Conservation (phyloP, 2,329 filamentous ascomycete species). For the Ophiostoma montium region DNA sequence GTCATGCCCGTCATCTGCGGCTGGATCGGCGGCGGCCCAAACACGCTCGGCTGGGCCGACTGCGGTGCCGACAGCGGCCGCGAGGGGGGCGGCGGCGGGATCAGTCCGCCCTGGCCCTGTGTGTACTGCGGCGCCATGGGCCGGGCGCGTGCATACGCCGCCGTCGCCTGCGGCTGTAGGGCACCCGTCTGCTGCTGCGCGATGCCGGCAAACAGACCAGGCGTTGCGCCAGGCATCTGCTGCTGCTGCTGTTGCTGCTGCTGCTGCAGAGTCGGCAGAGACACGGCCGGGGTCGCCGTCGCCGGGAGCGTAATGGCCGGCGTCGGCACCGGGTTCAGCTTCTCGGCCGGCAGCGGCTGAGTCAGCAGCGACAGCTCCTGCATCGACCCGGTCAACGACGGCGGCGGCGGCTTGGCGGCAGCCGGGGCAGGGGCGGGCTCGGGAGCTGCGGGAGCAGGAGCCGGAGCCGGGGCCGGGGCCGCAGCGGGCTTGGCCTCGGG, state of each 20-base stretch:
- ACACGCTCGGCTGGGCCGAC: conserved; percentile 59
- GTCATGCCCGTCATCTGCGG: conserved; percentile 77
- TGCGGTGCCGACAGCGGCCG: conserved; percentile 80
- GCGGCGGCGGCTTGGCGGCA: conserved; percentile 25
- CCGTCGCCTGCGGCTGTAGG: conserved; percentile 25
- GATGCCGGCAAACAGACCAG: conserved; percentile 41
- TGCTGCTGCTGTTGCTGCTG: conserved; percentile 19
- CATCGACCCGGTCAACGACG: conserved; percentile 53
- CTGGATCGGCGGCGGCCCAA: conserved; percentile 61
- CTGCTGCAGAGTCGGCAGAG: conserved; percentile 15
- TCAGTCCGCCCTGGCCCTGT: conserved; percentile 46
- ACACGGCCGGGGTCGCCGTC: conserved; percentile 18
- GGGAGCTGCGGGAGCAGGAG: conserved; percentile 26
- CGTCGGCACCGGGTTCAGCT: conserved; percentile 20
- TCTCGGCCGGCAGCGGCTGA: conserved; percentile 38
- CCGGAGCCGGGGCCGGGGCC: conserved; percentile 20
- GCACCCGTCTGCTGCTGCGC: conserved; percentile 33
- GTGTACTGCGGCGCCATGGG: conserved; percentile 54
- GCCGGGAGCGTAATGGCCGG: conserved; percentile 21
- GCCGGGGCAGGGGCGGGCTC: conserved; percentile 21
- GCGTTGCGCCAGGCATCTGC: conserved; percentile 38
- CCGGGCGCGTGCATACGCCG: conserved; percentile 43
- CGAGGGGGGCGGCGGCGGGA: conserved; percentile 55
- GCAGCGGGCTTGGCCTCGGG: conserved; percentile 25
- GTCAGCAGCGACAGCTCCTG: conserved; percentile 41